Percentiles rank a stretch among this genome's conserved stretches.
phyloP scores from a whole-genome alignment of 345 rosid genomes.

The Sisymbrium irio region DNA sequence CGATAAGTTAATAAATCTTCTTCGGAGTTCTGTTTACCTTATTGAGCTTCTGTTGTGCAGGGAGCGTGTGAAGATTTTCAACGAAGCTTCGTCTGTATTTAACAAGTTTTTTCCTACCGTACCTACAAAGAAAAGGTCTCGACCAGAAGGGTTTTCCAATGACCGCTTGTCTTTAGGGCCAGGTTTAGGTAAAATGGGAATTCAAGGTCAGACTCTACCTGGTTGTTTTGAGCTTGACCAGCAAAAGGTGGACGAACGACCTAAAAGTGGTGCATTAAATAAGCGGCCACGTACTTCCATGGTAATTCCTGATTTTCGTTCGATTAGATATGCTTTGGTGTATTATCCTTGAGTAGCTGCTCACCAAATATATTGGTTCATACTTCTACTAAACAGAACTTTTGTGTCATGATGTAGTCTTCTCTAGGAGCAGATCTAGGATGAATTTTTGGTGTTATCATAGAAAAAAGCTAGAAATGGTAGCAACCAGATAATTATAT shows the following conservation, averaged over 20 bases:
- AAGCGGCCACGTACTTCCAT: slow-evolving; percentile 93
- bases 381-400: slow-evolving; percentile 9
- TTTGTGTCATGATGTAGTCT: slow-evolving; percentile 11
- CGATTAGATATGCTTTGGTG: slow-evolving; percentile 13
- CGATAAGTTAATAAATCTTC: slow-evolving; percentile 14
- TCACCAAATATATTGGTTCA: neutral
- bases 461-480: neutral
- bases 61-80: slow-evolving; percentile 71
- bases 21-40: slow-evolving; percentile 28
- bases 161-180: slow-evolving; percentile 62
- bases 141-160: slow-evolving; percentile 61
- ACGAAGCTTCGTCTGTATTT: slow-evolving; percentile 75
- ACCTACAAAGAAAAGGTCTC: slow-evolving; percentile 84
- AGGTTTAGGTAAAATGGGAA: slow-evolving; percentile 65
- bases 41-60: slow-evolving; percentile 49
- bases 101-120: slow-evolving; percentile 71
- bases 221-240: slow-evolving; percentile 72
- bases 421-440: neutral
- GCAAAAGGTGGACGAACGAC: slow-evolving; percentile 71
- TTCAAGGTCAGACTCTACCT: slow-evolving; percentile 56
- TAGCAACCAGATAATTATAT: neutral
- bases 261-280: slow-evolving; percentile 63
- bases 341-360: neutral
- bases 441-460: neutral
- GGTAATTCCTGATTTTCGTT: slow-evolving; percentile 68